Evolutionary conservation across 2,329 filamentous ascomycete species (phyloP).

Genomic region (Penicillium hordei): DNA sequence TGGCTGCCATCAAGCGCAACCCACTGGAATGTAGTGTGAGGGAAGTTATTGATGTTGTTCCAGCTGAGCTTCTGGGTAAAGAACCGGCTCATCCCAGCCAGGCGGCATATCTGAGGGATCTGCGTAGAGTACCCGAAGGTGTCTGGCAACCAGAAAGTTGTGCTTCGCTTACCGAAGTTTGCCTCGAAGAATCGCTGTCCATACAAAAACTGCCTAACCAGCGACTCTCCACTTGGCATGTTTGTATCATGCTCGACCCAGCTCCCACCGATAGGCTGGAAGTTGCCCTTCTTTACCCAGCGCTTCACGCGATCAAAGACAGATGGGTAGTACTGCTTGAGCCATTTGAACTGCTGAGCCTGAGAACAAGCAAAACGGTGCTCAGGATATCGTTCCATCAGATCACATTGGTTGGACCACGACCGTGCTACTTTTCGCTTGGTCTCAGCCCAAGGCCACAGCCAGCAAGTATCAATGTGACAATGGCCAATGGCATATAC

Average conservation of each 20-base stretch:
- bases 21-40: slow-evolving; percentile 99
- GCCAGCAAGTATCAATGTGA: slow-evolving; percentile 97
- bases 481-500: slow-evolving; percentile 93
- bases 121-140: slow-evolving; percentile 98
- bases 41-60: slow-evolving; percentile 99
- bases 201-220: slow-evolving; percentile 91
- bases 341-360: slow-evolving; percentile 97
- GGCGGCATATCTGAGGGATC: slow-evolving; percentile 85
- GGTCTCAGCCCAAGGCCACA: slow-evolving; percentile 98
- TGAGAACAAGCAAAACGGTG: slow-evolving; percentile 90
- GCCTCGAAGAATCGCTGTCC: slow-evolving; percentile 94
- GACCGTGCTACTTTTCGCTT: slow-evolving; percentile 94
- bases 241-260: slow-evolving; percentile 99
- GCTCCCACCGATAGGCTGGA: slow-evolving; percentile 93
- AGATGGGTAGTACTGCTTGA: slow-evolving; percentile 83
- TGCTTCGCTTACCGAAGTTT: slow-evolving; percentile 82
- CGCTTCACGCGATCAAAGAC: slow-evolving; percentile 87
- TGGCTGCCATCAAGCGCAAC: slow-evolving; percentile 93
- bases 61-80: slow-evolving; percentile 98
- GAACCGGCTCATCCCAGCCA: slow-evolving; percentile 95
- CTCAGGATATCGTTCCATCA: slow-evolving; percentile 94
- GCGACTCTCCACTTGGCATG: slow-evolving; percentile 89
- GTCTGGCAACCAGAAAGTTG: slow-evolving; percentile 96
- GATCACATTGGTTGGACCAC: slow-evolving; percentile 93
- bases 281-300: slow-evolving; percentile 86